phyloP scores from a whole-genome alignment of 371 early-diverging fungal species.

The Dinochytrium kinnereticum region DNA sequence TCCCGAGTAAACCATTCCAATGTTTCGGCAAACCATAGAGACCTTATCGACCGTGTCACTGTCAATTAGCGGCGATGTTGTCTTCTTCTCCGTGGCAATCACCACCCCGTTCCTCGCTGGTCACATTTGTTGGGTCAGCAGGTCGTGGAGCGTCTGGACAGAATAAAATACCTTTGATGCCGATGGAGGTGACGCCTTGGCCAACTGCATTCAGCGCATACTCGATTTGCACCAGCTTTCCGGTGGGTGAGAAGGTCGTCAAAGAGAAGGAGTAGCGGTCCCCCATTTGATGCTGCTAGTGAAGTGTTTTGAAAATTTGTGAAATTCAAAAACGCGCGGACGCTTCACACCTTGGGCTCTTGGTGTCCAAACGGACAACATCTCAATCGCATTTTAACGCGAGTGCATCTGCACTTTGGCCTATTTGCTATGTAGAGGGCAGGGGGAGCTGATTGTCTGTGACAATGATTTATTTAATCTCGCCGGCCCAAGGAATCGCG shows the following conservation, averaged over 20 bases:
- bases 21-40: conserved; percentile 84
- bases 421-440: no score
- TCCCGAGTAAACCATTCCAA: conserved; percentile 98
- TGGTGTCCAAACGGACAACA: no score
- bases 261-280: conserved; percentile 93
- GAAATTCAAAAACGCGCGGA: not conserved
- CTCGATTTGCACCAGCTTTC: conserved; percentile 99
- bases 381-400: no score
- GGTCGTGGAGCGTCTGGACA: not conserved
- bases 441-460: no score
- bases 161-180: conserved; percentile 87
- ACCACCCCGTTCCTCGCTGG: conserved; percentile 85
- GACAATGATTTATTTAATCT: no score
- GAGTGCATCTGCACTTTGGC: no score
- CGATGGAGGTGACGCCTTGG: conserved; percentile 95
- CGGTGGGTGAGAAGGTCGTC: conserved; percentile 99
- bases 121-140: not conserved
- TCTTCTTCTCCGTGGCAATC: conserved; percentile 97
- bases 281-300: conserved; percentile 36
- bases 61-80: conserved; percentile 91
- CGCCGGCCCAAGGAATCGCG: no score
- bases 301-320: not conserved
- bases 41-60: conserved; percentile 89
- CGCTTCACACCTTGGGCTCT: no score
- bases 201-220: conserved; percentile 97